These are phyloP conservation scores for Phialophora verrucosa DNA, from an alignment of 2,329 filamentous ascomycete species.

Conservation along the genomic window DNA sequence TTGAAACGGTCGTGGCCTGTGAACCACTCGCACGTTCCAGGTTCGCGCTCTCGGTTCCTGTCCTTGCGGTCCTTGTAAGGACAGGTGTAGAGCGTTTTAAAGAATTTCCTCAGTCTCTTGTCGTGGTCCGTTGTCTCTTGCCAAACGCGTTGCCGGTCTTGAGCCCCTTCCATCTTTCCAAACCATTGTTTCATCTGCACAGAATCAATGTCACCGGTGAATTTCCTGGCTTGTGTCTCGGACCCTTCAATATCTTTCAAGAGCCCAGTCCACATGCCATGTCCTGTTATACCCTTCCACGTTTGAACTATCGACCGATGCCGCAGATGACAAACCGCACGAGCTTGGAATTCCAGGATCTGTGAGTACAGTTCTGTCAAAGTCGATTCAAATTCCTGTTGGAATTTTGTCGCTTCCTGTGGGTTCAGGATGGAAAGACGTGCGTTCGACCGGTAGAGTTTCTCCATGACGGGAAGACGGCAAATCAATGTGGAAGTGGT, in stretches of 20 bases:
- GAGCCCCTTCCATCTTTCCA: background rate
- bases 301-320: background rate
- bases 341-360: slow-evolving; percentile 10
- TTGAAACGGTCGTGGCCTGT: slow-evolving; percentile 40
- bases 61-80: slow-evolving; percentile 39
- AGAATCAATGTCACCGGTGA: background rate
- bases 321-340: background rate
- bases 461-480: slow-evolving; percentile 7
- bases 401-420: background rate
- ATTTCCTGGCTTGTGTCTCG: background rate
- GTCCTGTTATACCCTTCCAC: background rate
- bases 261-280: slow-evolving; percentile 2
- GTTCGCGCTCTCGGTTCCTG: slow-evolving; percentile 41
- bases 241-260: background rate
- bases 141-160: background rate
- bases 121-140: background rate
- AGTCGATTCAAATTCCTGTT: slow-evolving; percentile 4
- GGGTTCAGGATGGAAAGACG: background rate
- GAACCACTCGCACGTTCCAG: slow-evolving; percentile 46
- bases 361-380: slow-evolving; percentile 1
- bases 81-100: slow-evolving; percentile 12
- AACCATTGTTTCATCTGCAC: slow-evolving; percentile 2
- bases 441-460: background rate
- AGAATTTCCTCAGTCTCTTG: background rate
- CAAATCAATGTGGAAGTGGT: slow-evolving; percentile 1